Conservation (phyloP, 306 rosid species). For the Castanea sativa region DNA sequence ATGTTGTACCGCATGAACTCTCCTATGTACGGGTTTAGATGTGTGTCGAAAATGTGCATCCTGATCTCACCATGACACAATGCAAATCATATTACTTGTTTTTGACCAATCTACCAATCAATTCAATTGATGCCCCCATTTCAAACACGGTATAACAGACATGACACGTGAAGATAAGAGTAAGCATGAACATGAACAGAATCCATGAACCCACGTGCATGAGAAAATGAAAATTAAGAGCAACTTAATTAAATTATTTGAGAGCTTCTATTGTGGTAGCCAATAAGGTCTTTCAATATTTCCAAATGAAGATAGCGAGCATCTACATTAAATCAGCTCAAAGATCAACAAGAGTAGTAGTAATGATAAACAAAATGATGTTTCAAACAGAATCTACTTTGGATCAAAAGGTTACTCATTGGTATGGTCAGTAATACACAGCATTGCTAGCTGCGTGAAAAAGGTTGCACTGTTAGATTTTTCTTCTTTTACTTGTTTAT, state of each 20-base stretch:
- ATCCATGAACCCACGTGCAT: background rate
- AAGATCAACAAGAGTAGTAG: background rate
- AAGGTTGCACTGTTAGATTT: background rate
- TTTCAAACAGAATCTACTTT: background rate
- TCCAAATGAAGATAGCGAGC: background rate
- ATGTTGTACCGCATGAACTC: no score
- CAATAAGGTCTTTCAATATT: background rate
- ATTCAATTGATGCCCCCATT: no score
- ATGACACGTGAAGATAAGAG: background rate
- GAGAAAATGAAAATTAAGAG: background rate
- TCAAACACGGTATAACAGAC: no score
- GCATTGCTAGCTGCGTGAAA: background rate
- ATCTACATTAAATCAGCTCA: background rate
- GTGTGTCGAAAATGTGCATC: no score
- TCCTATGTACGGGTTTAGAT: no score
- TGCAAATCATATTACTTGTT: no score
- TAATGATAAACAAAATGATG: background rate
- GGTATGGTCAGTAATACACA: background rate
- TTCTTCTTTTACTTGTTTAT: background rate
- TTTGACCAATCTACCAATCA: no score
- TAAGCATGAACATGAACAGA: background rate
- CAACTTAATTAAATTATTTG: background rate
- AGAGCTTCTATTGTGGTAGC: background rate
- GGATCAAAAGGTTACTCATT: background rate
- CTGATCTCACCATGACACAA: no score